phyloP scores from a whole-genome alignment of 805 yeast genomes.

The Cyberlindnera petersonii region DNA sequence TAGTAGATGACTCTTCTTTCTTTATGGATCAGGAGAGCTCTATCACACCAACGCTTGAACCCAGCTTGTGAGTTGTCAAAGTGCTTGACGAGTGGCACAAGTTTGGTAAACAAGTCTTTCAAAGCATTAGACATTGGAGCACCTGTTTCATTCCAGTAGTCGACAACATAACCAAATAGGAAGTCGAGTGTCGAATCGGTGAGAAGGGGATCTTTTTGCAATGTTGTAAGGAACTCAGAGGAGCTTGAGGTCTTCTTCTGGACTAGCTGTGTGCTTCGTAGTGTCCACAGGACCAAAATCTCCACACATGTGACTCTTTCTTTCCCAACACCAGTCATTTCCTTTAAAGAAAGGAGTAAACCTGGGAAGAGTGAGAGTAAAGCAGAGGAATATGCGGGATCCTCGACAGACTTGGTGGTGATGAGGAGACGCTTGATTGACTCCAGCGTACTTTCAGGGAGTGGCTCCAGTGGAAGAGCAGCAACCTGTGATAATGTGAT shows the following conservation, averaged over 20 bases:
- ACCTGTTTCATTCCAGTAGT: constrained; percentile 67
- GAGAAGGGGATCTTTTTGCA: constrained; percentile 12
- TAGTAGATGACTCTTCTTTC: constrained; percentile 60
- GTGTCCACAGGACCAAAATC: constrained; percentile 59
- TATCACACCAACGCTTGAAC: constrained; percentile 43
- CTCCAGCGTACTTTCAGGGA: constrained; percentile 8
- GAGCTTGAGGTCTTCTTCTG: constrained; percentile 13
- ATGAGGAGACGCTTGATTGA: constrained; percentile 17
- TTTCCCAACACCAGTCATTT: constrained; percentile 33
- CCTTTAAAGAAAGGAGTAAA: constrained; percentile 31
- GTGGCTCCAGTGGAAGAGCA: constrained; percentile 1
- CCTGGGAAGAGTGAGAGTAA: constrained; percentile 24
- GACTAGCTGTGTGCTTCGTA: constrained; percentile 46
- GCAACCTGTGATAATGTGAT: constrained; percentile 2
- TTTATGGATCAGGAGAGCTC: constrained; percentile 40
- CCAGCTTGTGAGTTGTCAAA: constrained; percentile 25
- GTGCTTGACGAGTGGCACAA: constrained; percentile 39
- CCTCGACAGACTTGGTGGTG: constrained; percentile 15
- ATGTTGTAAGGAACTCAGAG: constrained; percentile 1
- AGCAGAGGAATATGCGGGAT: constrained; percentile 11
- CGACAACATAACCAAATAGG: constrained; percentile 53
- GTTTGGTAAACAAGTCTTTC: constrained; percentile 53
- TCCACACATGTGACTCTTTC: constrained; percentile 50
- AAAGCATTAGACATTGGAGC: constrained; percentile 69
- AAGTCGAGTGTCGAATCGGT: constrained; percentile 24